phyloP scores from a whole-genome alignment of 192 early-diverging fungal genomes.

The Backusella parvicylindrica region DNA sequence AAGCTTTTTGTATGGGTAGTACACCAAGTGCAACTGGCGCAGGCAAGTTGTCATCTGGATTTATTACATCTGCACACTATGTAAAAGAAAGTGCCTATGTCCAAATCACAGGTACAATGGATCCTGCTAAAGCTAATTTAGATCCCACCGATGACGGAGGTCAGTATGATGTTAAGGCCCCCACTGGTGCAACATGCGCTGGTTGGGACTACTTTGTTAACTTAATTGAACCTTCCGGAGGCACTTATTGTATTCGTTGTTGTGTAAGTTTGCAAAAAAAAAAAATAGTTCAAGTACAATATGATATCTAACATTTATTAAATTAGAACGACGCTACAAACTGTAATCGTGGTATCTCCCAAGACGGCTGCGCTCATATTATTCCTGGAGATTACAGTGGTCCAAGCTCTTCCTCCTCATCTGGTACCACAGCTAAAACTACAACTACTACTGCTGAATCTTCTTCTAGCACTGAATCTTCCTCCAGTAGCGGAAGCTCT shows the following conservation, averaged over 20 bases:
- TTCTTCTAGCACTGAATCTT: not conserved
- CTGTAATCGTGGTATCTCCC: constrained; percentile 44
- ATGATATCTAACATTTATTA: not conserved
- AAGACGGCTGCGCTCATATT: constrained; percentile 40
- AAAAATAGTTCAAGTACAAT: not conserved
- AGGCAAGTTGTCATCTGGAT: constrained; percentile 28
- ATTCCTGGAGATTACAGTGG: constrained; percentile 49
- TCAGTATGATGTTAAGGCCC: constrained; percentile 46
- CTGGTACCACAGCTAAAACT: not conserved
- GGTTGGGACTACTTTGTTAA: constrained; percentile 41
- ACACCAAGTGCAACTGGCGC: constrained; percentile 39
- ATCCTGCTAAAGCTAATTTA: constrained; percentile 35
- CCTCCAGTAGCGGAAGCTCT: not conserved
- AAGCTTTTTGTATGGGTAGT: constrained; percentile 40
- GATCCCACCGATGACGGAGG: constrained; percentile 45
- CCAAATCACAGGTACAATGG: constrained; percentile 51
- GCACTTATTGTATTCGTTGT: constrained; percentile 46
- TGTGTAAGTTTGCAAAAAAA: constrained; percentile 24
- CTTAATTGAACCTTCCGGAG: constrained; percentile 36
- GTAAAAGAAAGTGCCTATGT: constrained; percentile 31
- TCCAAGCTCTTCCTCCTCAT: not conserved
- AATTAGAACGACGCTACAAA: constrained; percentile 26
- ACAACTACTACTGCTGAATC: not conserved
- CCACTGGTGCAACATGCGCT: constrained; percentile 39
- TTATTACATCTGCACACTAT: constrained; percentile 43